Evolutionary conservation across 1,284 basidiomycete genomes (phyloP).

Genomic region (Takashimella tepidaria): DNA sequence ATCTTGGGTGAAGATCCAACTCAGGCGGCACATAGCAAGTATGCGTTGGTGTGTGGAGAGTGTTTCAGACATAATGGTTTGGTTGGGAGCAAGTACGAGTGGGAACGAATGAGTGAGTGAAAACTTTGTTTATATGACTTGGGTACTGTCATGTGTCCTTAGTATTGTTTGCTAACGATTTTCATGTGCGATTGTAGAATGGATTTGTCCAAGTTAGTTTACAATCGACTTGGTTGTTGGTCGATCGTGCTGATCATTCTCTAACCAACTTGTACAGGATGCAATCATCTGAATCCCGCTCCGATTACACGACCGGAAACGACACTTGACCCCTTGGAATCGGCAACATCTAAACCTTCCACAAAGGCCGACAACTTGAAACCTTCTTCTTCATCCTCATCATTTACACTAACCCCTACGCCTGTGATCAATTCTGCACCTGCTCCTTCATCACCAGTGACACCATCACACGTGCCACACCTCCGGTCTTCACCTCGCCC

Average conservation of each 20-base stretch:
- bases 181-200: no score
- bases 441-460: conserved; percentile 9
- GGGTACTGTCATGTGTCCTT: neutral
- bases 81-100: conserved; percentile 73
- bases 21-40: conserved; percentile 56
- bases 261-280: conserved; percentile 21
- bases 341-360: conserved; percentile 9
- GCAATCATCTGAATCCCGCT: conserved; percentile 44
- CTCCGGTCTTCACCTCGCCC: conserved; percentile 22
- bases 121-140: neutral
- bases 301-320: conserved; percentile 17
- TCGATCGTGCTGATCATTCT: no score
- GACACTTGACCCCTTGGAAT: conserved; percentile 6
- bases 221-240: no score
- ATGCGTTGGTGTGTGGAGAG: conserved; percentile 88
- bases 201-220: conserved; percentile 41
- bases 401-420: neutral
- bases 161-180: no score
- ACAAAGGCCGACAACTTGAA: neutral
- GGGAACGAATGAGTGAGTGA: conserved; percentile 80
- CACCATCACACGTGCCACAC: conserved; percentile 12
- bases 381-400: neutral
- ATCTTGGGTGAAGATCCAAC: conserved; percentile 76
- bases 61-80: conserved; percentile 94
- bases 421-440: conserved; percentile 1